These are phyloP conservation scores for Phytophthora sojae DNA, from an alignment of 352 stramenopile genomes.

Conservation along the genomic window DNA sequence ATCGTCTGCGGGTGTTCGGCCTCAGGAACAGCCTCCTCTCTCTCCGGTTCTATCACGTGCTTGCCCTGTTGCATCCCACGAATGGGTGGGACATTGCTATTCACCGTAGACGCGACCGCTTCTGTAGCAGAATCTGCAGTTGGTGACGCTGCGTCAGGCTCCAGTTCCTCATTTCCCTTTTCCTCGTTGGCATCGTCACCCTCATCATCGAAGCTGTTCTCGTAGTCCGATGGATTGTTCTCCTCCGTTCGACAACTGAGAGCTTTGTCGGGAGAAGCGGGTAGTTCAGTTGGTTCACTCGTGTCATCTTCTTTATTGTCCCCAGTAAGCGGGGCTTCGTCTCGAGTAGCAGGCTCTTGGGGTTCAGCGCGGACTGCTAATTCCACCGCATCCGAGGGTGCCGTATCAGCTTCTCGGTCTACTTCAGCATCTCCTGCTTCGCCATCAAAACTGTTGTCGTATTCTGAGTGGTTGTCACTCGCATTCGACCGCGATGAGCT, in stretches of 20 bases:
- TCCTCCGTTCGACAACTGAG: constrained; percentile 20
- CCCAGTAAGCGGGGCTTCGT: background rate
- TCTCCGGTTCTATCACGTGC: background rate
- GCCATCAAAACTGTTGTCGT: constrained; percentile 62
- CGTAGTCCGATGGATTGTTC: constrained; percentile 41
- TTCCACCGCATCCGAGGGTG: background rate
- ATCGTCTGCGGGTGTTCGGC: constrained; percentile 10
- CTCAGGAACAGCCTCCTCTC: constrained; percentile 10
- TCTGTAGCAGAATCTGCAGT: background rate
- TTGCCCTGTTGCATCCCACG: constrained; percentile 4
- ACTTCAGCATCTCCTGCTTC: constrained; percentile 30
- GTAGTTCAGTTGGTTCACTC: background rate
- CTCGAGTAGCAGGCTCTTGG: constrained; percentile 2
- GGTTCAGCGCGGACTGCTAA: background rate
- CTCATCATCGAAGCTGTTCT: constrained; percentile 65
- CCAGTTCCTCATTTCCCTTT: constrained; percentile 9
- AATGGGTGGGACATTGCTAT: constrained; percentile 1
- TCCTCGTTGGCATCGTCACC: constrained; percentile 13
- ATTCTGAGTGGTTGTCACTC: constrained; percentile 33
- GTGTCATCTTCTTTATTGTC: background rate
- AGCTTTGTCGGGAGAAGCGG: constrained; percentile 11
- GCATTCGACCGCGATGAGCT: constrained; percentile 9
- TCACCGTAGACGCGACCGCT: background rate
- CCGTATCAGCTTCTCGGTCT: background rate
- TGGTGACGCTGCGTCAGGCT: background rate